These are phyloP conservation scores for Trichoderma hamatum DNA, from an alignment of 2,329 filamentous ascomycete species.

Conservation along the genomic window DNA sequence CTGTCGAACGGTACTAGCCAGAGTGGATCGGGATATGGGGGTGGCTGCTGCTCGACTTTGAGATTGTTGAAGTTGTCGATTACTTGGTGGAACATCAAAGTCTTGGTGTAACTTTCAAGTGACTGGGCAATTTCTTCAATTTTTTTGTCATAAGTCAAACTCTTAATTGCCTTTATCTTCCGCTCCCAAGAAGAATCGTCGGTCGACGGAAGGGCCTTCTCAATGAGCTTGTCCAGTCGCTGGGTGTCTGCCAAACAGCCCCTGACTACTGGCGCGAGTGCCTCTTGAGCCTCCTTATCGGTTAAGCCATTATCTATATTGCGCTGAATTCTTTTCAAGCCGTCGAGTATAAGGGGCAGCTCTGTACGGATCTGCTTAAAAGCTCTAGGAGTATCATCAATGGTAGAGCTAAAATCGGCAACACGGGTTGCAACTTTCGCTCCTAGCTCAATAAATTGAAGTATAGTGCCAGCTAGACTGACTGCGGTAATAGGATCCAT, in stretches of 20 bases:
- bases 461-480: background rate
- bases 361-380: slow-evolving; percentile 12
- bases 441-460: slow-evolving; percentile 17
- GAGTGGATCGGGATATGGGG: background rate
- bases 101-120: slow-evolving; percentile 7
- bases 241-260: slow-evolving; percentile 7
- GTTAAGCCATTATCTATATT: background rate
- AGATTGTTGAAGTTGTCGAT: slow-evolving; percentile 1
- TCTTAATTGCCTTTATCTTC: slow-evolving; percentile 2
- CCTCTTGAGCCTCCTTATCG: slow-evolving; percentile 4
- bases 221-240: slow-evolving; percentile 1
- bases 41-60: background rate
- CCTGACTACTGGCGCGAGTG: slow-evolving; percentile 15
- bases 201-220: slow-evolving; percentile 1
- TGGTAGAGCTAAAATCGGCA: slow-evolving; percentile 2
- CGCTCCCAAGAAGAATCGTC: slow-evolving; percentile 1
- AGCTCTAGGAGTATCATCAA: background rate
- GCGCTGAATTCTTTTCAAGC: background rate
- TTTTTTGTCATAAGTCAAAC: slow-evolving; percentile 10
- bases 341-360: slow-evolving; percentile 14
- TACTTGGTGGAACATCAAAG: slow-evolving; percentile 19
- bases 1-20: slow-evolving; percentile 22
- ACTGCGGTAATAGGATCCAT: slow-evolving; percentile 11
- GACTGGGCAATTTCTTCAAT: slow-evolving; percentile 15
- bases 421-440: slow-evolving; percentile 3